A percentile compares a stretch with the other conserved stretches of the same genome.
phyloP scores from a whole-genome alignment of 2,329 filamentous ascomycete genomes.

The Colletotrichum theobromicola region DNA sequence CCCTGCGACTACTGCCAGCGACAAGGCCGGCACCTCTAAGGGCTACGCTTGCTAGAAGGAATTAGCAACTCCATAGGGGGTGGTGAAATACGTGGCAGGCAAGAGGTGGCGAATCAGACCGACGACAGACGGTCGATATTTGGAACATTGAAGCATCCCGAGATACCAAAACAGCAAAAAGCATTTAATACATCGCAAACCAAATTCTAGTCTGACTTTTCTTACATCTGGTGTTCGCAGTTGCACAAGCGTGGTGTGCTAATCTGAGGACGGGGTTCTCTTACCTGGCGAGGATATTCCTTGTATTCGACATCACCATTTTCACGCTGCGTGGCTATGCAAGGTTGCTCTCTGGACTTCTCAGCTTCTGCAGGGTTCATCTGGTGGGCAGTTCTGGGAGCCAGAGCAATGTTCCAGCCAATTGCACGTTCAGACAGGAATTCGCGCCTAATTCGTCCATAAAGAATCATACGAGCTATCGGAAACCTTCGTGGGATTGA shows the following conservation, averaged over 20 bases:
- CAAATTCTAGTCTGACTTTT: not conserved
- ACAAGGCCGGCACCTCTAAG: not conserved
- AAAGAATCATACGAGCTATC: not conserved
- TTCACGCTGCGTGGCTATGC: not conserved
- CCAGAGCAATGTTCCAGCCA: not conserved
- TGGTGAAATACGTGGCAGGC: not conserved
- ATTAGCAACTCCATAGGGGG: not conserved
- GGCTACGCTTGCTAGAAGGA: not conserved
- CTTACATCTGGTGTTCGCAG: not conserved
- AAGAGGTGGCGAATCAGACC: not conserved
- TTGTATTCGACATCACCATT: not conserved
- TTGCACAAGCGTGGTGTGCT: not conserved
- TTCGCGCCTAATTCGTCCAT: not conserved
- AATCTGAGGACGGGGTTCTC: not conserved
- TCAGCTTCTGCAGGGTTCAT: not conserved
- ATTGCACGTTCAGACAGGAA: not conserved
- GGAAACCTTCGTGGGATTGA: not conserved
- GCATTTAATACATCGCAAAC: not conserved
- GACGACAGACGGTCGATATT: not conserved
- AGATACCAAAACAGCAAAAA: not conserved
- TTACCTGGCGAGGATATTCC: not conserved
- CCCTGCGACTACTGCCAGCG: not conserved
- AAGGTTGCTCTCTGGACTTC: not conserved
- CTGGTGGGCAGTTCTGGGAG: not conserved
- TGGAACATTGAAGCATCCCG: not conserved